Conservation (phyloP, 192 early-diverging fungal species). For the Mortierella alpina region DNA sequence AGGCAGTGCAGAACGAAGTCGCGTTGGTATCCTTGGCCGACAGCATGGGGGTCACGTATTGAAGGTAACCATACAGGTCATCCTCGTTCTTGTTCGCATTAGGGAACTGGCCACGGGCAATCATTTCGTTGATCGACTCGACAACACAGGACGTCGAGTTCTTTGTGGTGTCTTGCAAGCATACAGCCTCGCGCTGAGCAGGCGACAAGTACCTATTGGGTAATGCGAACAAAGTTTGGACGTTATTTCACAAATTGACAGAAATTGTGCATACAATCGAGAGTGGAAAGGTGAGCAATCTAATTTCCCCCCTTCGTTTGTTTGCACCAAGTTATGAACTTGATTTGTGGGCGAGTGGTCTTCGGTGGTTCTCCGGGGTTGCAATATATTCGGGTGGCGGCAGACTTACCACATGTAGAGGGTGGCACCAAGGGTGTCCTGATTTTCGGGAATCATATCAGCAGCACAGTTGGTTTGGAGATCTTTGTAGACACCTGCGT, state of each 20-base stretch:
- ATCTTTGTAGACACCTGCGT: constrained; percentile 36
- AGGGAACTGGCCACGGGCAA: constrained; percentile 32
- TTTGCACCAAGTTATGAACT: background rate
- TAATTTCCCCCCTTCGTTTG: no score
- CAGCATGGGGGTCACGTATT: constrained; percentile 40
- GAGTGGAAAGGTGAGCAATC: no score
- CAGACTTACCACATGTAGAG: constrained; percentile 41
- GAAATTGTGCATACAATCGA: background rate
- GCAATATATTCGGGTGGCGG: background rate
- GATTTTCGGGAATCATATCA: constrained; percentile 25
- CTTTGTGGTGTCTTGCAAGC: constrained; percentile 20
- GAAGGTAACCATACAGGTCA: constrained; percentile 44
- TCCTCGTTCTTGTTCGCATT: constrained; percentile 25
- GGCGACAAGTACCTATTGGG: constrained; percentile 36
- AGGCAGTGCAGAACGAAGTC: constrained; percentile 29
- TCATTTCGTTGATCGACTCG: constrained; percentile 40
- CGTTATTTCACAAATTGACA: no score
- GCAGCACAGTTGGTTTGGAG: constrained; percentile 25
- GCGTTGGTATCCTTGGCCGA: constrained; percentile 4
- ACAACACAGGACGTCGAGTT: constrained; percentile 19
- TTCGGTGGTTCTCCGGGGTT: background rate
- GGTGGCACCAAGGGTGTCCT: constrained; percentile 14
- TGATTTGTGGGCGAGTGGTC: background rate
- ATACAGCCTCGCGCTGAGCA: constrained; percentile 38
- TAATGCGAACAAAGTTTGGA: background rate